A percentile compares a stretch with the other conserved stretches of the same genome.
phyloP scores from a whole-genome alignment of 345 rosid genomes.

The Syzygium aromaticum region DNA sequence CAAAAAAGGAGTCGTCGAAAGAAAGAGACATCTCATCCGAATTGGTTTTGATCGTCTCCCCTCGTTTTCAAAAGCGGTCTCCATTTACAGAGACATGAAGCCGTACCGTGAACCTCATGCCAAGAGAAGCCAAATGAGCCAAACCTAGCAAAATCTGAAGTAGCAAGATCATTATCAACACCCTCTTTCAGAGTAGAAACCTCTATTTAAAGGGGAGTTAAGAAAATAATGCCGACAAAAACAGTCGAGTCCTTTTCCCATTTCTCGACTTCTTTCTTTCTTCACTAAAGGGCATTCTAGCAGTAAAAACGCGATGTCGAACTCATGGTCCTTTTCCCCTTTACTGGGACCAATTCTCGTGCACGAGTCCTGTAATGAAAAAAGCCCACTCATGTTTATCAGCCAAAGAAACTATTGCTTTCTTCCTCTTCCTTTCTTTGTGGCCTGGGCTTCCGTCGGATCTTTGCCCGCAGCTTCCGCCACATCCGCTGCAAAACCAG shows the following conservation, averaged over 20 bases:
- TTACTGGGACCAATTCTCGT: neutral
- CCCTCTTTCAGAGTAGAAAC: neutral
- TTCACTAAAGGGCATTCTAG: neutral
- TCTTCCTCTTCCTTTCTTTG: slow-evolving; percentile 90
- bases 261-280: neutral
- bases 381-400: neutral
- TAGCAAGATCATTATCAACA: neutral
- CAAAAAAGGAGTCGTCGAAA: neutral
- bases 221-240: neutral
- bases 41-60: neutral
- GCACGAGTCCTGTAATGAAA: neutral
- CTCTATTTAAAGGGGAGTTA: neutral
- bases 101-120: neutral
- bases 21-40: neutral
- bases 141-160: neutral
- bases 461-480: slow-evolving; percentile 75
- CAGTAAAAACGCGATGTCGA: neutral
- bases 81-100: neutral
- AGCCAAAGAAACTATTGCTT: slow-evolving; percentile 38
- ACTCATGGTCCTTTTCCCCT: neutral
- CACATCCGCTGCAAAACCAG: slow-evolving; percentile 47
- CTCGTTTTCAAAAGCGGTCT: neutral
- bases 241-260: neutral
- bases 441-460: slow-evolving; percentile 54
- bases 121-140: neutral